Conservation (phyloP, 495 filamentous ascomycete genomes). For the Hyaloscypha bicolor region DNA sequence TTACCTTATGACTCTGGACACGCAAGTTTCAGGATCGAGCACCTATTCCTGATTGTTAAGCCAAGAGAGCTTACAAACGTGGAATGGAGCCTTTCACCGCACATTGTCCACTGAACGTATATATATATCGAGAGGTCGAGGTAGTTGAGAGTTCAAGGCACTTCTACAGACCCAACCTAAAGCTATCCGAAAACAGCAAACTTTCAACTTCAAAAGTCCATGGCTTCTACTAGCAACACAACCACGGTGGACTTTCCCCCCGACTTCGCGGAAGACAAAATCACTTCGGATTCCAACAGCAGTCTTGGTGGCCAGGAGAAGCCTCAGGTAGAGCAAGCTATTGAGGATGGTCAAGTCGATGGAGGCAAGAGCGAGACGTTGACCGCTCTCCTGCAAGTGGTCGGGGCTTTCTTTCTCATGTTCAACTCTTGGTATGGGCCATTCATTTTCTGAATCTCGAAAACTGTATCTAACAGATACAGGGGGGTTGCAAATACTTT, state of each 20-base stretch:
- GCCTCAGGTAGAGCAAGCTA: not conserved
- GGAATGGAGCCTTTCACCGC: not conserved
- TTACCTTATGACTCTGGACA: not conserved
- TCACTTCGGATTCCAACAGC: not conserved
- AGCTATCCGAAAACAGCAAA: not conserved
- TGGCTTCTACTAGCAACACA: not conserved
- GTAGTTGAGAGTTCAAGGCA: not conserved
- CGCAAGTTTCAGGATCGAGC: not conserved
- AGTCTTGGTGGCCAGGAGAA: not conserved
- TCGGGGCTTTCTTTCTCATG: conserved; percentile 57
- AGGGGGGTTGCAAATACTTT: conserved; percentile 81
- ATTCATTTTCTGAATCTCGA: not conserved
- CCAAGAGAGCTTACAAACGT: not conserved
- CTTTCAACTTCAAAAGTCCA: not conserved
- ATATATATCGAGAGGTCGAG: not conserved
- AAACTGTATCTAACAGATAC: conserved; percentile 42
- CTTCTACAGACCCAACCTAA: not conserved
- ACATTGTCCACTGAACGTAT: not conserved
- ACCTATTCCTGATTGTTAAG: not conserved
- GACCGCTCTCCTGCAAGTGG: conserved; percentile 53
- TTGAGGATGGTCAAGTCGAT: not conserved
- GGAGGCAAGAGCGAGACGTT: conserved; percentile 38
- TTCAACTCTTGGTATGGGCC: conserved; percentile 59
- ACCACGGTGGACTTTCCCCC: not conserved
- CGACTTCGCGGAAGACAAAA: not conserved